Evolutionary conservation across 768 basidiomycete genomes (phyloP), one percentile per base, ranked within the genome.

Genomic region (Mycena pura): DNA sequence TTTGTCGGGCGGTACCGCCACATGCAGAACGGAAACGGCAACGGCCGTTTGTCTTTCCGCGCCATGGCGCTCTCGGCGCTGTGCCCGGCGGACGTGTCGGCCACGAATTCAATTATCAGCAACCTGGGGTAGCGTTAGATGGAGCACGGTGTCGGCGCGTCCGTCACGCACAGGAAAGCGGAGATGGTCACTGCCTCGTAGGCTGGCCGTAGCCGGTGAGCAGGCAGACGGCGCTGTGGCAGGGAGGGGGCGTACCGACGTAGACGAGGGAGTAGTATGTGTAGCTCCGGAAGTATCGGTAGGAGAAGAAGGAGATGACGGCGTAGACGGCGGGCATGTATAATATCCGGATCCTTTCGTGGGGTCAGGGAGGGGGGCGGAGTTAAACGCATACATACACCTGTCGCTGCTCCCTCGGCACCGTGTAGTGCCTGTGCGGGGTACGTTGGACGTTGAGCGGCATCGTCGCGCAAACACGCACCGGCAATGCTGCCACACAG

Each of bases 301-400:
- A 96, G 24, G 91, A 91, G 68, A 92, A 85, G 78, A 95, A 96
- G 1, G 92, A 92, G 50, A 95, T 85, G 64, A 94, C 76, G 31
- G 89, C 89, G 73, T 91, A 94, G 44, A 94, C 80, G 0, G 86
- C 83, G 3, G 93, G 92, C 92, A 95, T 91, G 68, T 92, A 92
- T 66, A 94, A 69, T 46, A 94, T 86, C 58, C 92, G 87, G 29
- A 93, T 70, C 60, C 90, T 92, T 69, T 14, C 38, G 13, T 27
- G 34, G 14, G 3, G 43, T 65, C 31, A 69, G n/a, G n/a, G n/a
- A n/a, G n/a, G n/a, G n/a, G 44, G 21, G 34, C 24, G 24, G 1
- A 50, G 28, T 45, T 11, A 49, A 49, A 39, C 15, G 17, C 43
- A 70, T 3, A 75, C 80, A 66, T 68, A 91, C 92, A 93, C 84